These are phyloP conservation scores for Heracleum sosnowskyi DNA, from an alignment of 129 eudicot species.

Conservation along the genomic window DNA sequence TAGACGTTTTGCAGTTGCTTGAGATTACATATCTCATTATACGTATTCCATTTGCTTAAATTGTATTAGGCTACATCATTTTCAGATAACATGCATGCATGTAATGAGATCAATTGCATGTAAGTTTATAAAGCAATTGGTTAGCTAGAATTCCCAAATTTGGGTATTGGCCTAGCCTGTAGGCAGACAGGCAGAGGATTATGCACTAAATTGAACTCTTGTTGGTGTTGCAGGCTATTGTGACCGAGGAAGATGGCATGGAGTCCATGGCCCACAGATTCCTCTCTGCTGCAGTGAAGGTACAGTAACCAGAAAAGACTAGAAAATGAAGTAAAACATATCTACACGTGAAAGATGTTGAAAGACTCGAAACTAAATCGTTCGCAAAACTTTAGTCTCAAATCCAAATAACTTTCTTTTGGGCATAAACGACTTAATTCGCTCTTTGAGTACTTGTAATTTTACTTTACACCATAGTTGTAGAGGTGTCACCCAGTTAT, in stretches of 20 bases:
- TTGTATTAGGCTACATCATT: neutral
- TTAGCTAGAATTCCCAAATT: neutral
- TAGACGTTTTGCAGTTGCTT: neutral
- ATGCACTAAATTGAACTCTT: conserved; percentile 12
- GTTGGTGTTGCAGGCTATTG: conserved; percentile 58
- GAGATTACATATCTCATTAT: neutral
- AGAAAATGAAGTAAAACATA: neutral
- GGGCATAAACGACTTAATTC: neutral
- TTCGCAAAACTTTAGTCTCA: neutral
- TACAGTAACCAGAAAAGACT: conserved; percentile 11
- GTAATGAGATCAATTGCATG: neutral
- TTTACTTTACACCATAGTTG: neutral
- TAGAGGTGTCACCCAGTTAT: no score
- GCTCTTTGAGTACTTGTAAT: neutral
- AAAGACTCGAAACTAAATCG: neutral
- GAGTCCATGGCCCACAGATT: conserved; percentile 90
- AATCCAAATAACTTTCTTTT: neutral
- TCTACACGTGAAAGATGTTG: neutral
- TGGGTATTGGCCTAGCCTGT: neutral
- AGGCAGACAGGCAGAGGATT: neutral
- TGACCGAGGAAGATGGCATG: conserved; percentile 95
- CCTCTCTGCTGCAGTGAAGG: conserved; percentile 94
- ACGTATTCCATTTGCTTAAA: neutral
- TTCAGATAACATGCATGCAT: neutral
- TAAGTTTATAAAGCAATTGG: neutral